Conservation (phyloP, 139 green algal species). For the Picochlorum sp. region DNA sequence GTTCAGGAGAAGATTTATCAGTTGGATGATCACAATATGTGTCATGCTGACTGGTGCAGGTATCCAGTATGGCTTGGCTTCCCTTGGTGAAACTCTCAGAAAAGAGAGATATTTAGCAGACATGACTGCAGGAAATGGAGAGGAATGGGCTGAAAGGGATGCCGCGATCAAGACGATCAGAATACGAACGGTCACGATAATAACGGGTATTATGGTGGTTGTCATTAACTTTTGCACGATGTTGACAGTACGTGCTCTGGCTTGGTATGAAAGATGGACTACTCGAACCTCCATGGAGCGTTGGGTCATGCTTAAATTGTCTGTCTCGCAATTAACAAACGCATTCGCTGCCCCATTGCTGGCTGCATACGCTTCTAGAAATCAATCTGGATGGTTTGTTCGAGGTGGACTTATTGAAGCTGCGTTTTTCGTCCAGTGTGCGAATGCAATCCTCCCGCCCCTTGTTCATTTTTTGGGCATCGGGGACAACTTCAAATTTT, state of each 20-base stretch:
- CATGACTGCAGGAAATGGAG: not conserved
- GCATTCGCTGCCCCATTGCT: constrained; percentile 30
- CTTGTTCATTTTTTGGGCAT: constrained; percentile 24
- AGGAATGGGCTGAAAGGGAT: not conserved
- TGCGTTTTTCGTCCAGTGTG: constrained; percentile 42
- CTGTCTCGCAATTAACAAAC: constrained; percentile 31
- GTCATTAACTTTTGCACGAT: constrained; percentile 9
- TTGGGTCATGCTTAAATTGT: constrained; percentile 36
- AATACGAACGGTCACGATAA: not conserved
- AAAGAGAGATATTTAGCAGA: constrained; percentile 1
- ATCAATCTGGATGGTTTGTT: constrained; percentile 19
- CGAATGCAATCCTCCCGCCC: constrained; percentile 37
- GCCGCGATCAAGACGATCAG: constrained; percentile 1
- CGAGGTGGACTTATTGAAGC: constrained; percentile 38
- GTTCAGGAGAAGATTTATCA: constrained; percentile 4
- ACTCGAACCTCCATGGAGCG: constrained; percentile 23
- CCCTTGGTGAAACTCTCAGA: constrained; percentile 10
- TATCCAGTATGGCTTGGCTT: constrained; percentile 30
- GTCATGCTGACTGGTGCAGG: constrained; percentile 19
- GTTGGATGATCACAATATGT: constrained; percentile 15
- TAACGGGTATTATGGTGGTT: constrained; percentile 4
- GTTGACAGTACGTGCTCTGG: constrained; percentile 9
- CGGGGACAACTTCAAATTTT: constrained; percentile 9
- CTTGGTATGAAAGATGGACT: constrained; percentile 33
- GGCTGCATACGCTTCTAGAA: constrained; percentile 10